phyloP scores from a whole-genome alignment of 2,329 filamentous ascomycete genomes.

The Dothidotthia symphoricarpi region DNA sequence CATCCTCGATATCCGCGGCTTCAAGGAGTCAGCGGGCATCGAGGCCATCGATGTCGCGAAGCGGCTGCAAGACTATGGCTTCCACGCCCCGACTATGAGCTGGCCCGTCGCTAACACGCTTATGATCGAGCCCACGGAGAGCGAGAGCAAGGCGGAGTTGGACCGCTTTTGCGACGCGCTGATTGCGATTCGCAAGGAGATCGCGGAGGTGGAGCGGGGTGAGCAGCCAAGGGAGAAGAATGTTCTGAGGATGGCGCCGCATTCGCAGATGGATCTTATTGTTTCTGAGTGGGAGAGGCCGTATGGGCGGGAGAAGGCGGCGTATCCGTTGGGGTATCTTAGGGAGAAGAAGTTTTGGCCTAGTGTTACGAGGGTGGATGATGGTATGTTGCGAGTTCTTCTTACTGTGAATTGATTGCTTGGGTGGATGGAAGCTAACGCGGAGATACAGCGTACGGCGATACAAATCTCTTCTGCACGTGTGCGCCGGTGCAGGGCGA shows the following conservation, averaged over 20 bases:
- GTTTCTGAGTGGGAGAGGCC: constrained; percentile 74
- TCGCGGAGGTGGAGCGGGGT: constrained; percentile 78
- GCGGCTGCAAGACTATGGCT: constrained; percentile 93
- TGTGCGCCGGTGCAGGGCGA: constrained; percentile 73
- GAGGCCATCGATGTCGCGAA: constrained; percentile 96
- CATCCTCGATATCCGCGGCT: constrained; percentile 83
- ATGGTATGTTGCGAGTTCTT: constrained; percentile 68
- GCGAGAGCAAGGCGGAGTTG: constrained; percentile 85
- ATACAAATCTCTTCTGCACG: constrained; percentile 91
- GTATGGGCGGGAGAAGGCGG: constrained; percentile 78
- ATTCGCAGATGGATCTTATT: constrained; percentile 79
- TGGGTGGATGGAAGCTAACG: constrained; percentile 34
- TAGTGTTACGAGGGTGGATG: constrained; percentile 78
- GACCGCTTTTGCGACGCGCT: constrained; percentile 91
- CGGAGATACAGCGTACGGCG: constrained; percentile 72
- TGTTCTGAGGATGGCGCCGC: constrained; percentile 84
- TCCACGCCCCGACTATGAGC: constrained; percentile 96
- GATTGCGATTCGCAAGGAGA: constrained; percentile 82
- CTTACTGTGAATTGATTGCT: neutral
- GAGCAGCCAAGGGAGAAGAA: constrained; percentile 72
- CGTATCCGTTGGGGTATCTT: constrained; percentile 79
- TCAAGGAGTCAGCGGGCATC: constrained; percentile 77
- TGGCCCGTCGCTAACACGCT: constrained; percentile 94
- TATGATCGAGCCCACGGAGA: constrained; percentile 98
- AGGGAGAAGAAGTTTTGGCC: constrained; percentile 99